Base-by-base conservation (phyloP, 768 basidiomycete genomes). In the Boletus reticuloceps region DNA sequence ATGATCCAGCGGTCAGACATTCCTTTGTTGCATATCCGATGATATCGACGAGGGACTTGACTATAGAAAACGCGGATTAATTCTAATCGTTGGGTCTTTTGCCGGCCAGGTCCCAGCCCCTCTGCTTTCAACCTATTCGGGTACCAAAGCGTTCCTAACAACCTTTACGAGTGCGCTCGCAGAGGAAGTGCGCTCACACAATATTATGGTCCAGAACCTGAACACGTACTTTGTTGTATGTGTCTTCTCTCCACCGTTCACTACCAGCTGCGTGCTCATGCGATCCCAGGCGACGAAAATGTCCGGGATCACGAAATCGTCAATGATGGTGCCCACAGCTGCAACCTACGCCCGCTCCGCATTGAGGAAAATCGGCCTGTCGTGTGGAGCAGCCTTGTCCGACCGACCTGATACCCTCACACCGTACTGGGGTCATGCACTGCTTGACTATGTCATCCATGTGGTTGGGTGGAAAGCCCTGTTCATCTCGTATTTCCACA, bases 201-300 rank as follows among this genome's bases (percentile, higher is more conserved):
- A 89, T 39, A 82, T 99, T 59, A 72, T 79, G 44, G 93, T 98
- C 44, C 82, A 91, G 68, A 82, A 93, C 64, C 75, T 94, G 55
- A 94, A 96, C 75, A 91, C 96, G 0, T 94, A 91, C 75, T 98
- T 95, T 68, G 95, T 99, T 47, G 95, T 94, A 71, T 47, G 87
- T 82, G 6, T 47, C 20, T 29, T 11, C 44, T 45, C 47, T 53
- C 1, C 22, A 19, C 53, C 37, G 48, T 54, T 38, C 29, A 2
- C 6, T 19, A 1, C 14, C 34, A 5, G 12, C n/a, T 20, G 5
- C 12, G 12, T 54, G 5, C 43, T 51, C 38, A 43, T 16, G 22
- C 11, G n/a, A 42, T 47, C 12, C 36, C 62, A 95, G 93, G 88
- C 90, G 10, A 94, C 95, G 16, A 91, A 92, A 65, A 87, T 99